Base-by-base conservation (phyloP, 2,329 filamentous ascomycete species). In the Calonectria fujianensis region DNA sequence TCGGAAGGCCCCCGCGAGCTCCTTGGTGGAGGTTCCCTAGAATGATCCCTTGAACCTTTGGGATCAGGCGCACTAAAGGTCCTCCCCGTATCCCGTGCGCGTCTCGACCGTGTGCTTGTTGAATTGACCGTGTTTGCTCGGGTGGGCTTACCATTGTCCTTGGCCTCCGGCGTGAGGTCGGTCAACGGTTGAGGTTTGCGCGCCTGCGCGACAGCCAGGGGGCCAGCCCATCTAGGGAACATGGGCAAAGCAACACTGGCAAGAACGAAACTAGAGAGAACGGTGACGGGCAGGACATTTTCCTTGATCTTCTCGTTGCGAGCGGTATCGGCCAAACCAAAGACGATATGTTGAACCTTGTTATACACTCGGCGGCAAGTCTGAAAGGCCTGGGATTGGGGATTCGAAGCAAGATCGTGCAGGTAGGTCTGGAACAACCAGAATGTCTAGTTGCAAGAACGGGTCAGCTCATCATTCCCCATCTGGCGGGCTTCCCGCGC, bases 341-440 rank as follows among this genome's bases (percentile, higher is more conserved):
- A 97, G 32, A 97, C 94, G 80, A 97, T 95, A 84, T 95, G 93
- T 85, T 97, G 95, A 50, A 97, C 94, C 85, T 95, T 95, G 86
- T 97, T 97, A 87, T 96, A 96, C 79, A 97, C 92, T 81, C 95
- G 89, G 74, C 94, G 91, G 82, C 95, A 96, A 65, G 94, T 96
- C 86, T 94, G 93, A 86, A 97, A 97, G 65, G 94, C 90, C 80
- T 93, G 91, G 75, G 94, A 93, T 83, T 94, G 93, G 3, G 95
- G 95, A 73, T 94, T 94, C 81, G 90, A 88, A 70, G 94, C 91
- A 76, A 97, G 91, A 83, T 97, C 95, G 87, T 95, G 93, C 37
- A 97, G 91, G 83, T 97, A 96, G 6, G 94, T 96, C 86, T 97
- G 95, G 85, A 97, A 96, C 67, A 97, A 90, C 95, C 95, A 97